Evolutionary conservation across 2,329 filamentous ascomycete genomes (phyloP).

Genomic region (Cryoendolithus antarcticus): DNA sequence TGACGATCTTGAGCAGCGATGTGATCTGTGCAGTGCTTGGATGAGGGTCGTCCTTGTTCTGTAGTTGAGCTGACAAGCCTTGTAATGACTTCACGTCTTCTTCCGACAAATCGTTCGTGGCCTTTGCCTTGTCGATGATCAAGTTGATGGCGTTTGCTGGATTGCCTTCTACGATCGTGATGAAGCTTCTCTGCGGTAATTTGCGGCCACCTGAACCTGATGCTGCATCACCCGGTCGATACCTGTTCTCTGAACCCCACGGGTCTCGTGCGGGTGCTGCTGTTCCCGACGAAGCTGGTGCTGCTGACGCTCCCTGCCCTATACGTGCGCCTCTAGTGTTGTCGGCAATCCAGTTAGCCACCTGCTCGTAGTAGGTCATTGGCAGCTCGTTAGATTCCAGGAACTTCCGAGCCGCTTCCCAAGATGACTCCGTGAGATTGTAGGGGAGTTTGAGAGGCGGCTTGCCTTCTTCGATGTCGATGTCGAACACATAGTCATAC

Average conservation of each 20-base stretch:
- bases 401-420: slow-evolving; percentile 83
- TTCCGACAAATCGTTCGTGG: slow-evolving; percentile 27
- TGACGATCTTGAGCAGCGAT: slow-evolving; percentile 51
- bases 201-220: slow-evolving; percentile 15
- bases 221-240: slow-evolving; percentile 56
- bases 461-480: slow-evolving; percentile 90
- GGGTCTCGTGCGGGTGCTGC: slow-evolving; percentile 47
- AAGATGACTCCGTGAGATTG: slow-evolving; percentile 85
- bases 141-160: slow-evolving; percentile 41
- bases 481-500: slow-evolving; percentile 94
- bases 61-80: slow-evolving; percentile 51
- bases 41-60: slow-evolving; percentile 34
- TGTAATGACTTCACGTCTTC: slow-evolving; percentile 54
- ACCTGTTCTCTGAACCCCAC: slow-evolving; percentile 65
- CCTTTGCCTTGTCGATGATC: slow-evolving; percentile 58
- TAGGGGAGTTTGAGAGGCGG: slow-evolving; percentile 88
- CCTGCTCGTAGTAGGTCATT: slow-evolving; percentile 75
- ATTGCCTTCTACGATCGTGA: slow-evolving; percentile 22
- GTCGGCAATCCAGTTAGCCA: slow-evolving; percentile 80
- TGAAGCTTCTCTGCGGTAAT: slow-evolving; percentile 18
- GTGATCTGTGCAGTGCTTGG: slow-evolving; percentile 38
- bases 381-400: slow-evolving; percentile 81
- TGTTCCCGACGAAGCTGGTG: no score
- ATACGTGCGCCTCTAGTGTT: slow-evolving; percentile 81
- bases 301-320: slow-evolving; percentile 35